Base-by-base conservation (phyloP, 495 filamentous ascomycete species). In the Penicillium coprophilum region DNA sequence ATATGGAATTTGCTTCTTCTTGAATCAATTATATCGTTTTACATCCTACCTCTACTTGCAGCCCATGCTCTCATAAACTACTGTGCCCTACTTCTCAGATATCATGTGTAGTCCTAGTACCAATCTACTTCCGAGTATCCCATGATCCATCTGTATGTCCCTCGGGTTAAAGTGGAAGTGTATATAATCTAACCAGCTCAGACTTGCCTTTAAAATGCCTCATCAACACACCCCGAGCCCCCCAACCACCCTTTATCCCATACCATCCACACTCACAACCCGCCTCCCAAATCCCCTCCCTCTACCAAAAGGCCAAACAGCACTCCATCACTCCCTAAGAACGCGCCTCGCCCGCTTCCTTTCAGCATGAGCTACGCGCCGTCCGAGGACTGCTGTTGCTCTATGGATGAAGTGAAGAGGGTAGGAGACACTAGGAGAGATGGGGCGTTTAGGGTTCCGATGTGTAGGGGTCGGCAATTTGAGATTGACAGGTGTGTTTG, bases 131-230 rank as follows among this genome's bases (percentile, higher is more conserved):
- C 40, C 38, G 1, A 34, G 12, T 34, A 34, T 4, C 13, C 31
- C 12, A 34, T 34, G 32, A 34, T 34, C 32, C 15, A 36, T 36
- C 13, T n/a, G 34, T n/a, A 17, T 38, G 6, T 38, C 34, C 34
- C 34, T 38, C 34, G n/a, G 32, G 34, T n/a, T 13, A n/a, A 34
- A 21, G 17, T 49, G 30, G 19, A 50, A 23, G 31, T 50, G 30
- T 21, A 47, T 28, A 48, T 17, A 48, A 44, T 27, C 40, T 15
- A 44, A 36, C 2, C 74, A 71, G 72, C 76, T 81, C 78, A 80
- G 78, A 80, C 75, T 80, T 81, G 78, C 77, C 78, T 81, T 80
- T 77, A 61, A 51, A 46, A 60, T 58, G 66, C 75, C 66, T 72
- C 58, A 72, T 67, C 34, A 66, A 68, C 65, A 57, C 55, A 47